Conservation (phyloP, 441 rosid genomes). For the Biscutella laevigata region DNA sequence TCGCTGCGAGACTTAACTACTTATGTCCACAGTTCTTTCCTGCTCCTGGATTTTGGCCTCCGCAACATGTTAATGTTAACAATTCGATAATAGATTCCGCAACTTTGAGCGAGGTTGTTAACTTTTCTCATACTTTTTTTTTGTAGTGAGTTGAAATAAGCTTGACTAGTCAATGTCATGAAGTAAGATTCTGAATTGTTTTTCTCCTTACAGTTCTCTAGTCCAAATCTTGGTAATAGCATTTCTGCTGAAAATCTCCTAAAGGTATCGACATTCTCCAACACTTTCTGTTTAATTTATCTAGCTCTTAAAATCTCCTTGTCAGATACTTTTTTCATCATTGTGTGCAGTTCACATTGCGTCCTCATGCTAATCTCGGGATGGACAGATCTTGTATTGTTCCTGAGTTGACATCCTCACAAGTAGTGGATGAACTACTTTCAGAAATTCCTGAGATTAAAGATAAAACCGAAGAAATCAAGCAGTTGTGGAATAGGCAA, state of each 20-base stretch:
- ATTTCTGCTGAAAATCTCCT: constrained; percentile 83
- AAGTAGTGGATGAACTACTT: constrained; percentile 49
- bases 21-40: constrained; percentile 96
- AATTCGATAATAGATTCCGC: constrained; percentile 19
- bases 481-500: constrained; percentile 42
- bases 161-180: neutral
- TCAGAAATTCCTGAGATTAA: constrained; percentile 65
- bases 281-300: neutral
- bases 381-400: constrained; percentile 68
- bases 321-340: neutral
- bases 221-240: constrained; percentile 31
- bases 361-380: constrained; percentile 76
- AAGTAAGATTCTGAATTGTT: constrained; percentile 11
- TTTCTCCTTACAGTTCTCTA: constrained; percentile 38
- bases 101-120: constrained; percentile 42
- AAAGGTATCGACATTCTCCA: constrained; percentile 36
- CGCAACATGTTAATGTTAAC: constrained; percentile 26
- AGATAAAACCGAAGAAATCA: constrained; percentile 50
- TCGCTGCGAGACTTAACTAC: constrained; percentile 73
- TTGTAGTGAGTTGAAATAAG: constrained; percentile 2
- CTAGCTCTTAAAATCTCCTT: neutral
- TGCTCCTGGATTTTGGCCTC: constrained; percentile 71
- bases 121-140: constrained; percentile 9
- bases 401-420: constrained; percentile 30
- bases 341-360: constrained; percentile 65